Evolutionary conservation across 805 yeast genomes (phyloP), one percentile per base, ranked within the genome.

Genomic region (Tetrapisispora pingtungensis): DNA sequence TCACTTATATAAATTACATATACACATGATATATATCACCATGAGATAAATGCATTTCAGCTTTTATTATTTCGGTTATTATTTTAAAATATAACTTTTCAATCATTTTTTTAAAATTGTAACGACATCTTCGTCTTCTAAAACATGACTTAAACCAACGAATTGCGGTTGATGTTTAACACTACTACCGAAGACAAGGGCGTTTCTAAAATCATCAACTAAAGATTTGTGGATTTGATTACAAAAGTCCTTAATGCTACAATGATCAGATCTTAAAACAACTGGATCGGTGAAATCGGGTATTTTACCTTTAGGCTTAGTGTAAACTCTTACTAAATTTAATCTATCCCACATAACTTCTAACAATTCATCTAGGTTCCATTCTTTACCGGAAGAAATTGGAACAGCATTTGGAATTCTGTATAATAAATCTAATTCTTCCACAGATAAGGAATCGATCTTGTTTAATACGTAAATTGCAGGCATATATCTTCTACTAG

Each of bases 101-200:
- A 7, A 34, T 54, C 51, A 67, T 62, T 85, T 82, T 70, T 89
- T 89, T 68, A 89, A 74, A 55, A 89, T 86, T 17, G 98, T 90
- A 42, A 93, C 95, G 28, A 93, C 98, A 67, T 93, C 99, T 67
- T 93, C 99, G 66, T 93, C 99, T 67, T 81, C 84, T 55, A 93
- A 71, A 12, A 65, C 71, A 68, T 93, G 98, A 39, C 74, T 65
- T 53, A 93, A 72, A 26, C 98, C 98, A 39, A 90, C 97, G 53
- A 81, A 79, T 69, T 93, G 98, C 14, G 97, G 97, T 67, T 90
- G 97, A 65, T 93, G 98, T 70, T 93, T 93, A 43, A 90, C 97
- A 62, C 95, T 84, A 27, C 84, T 76, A 32, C 99, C 99, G 60
- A 73, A 93, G 1, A 93, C 98, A 49, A 87, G 75, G 1, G 98